Conservation (phyloP, 129 eudicot species). For the Scalesia atractyloides region DNA sequence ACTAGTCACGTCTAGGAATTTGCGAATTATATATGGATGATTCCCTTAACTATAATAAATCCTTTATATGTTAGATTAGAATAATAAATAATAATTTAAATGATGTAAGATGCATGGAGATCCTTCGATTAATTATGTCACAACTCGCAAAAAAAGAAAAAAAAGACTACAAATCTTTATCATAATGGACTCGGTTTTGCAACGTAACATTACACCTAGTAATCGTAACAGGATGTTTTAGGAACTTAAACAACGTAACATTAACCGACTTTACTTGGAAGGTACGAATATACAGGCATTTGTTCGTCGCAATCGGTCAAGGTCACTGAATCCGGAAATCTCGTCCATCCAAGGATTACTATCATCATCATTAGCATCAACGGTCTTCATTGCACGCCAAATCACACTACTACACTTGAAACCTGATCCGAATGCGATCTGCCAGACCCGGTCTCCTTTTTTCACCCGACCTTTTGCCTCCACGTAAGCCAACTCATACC, state of each 20-base stretch:
- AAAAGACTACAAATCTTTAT: not conserved
- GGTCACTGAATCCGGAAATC: constrained; percentile 36
- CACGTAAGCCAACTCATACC: constrained; percentile 46
- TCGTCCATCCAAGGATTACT: constrained; percentile 60
- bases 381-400: constrained; percentile 47
- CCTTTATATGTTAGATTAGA: too few species aligned
- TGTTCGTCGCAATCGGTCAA: constrained; percentile 4
- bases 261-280: not conserved
- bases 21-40: too few species aligned
- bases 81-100: too few species aligned
- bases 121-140: not conserved
- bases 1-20: too few species aligned
- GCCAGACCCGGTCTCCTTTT: constrained; percentile 58
- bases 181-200: not conserved
- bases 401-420: constrained; percentile 59
- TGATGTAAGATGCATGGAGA: too few species aligned
- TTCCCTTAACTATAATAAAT: too few species aligned
- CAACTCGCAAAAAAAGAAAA: not conserved
- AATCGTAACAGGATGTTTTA: not conserved
- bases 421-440: constrained; percentile 58
- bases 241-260: not conserved
- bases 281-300: constrained; percentile 25
- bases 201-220: not conserved
- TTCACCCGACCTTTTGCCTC: constrained; percentile 65
- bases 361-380: constrained; percentile 44